phyloP scores from a whole-genome alignment of 2,329 filamentous ascomycete species.

The Pyricularia sp. region DNA sequence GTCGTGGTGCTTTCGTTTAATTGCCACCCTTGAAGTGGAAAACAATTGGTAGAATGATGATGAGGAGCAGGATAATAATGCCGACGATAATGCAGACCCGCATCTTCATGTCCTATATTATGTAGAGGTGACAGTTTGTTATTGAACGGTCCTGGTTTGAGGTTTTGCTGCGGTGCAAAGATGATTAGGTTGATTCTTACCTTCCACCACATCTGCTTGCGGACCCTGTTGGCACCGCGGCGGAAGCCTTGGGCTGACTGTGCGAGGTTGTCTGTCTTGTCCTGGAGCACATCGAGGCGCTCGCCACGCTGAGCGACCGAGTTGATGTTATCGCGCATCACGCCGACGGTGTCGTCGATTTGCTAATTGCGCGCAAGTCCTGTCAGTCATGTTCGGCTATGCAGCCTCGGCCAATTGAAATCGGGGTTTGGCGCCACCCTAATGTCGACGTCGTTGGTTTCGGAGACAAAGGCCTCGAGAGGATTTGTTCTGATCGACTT shows the following conservation, averaged over 20 bases:
- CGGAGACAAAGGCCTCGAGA: constrained; percentile 1
- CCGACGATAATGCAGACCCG: constrained; percentile 89
- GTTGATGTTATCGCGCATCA: constrained; percentile 97
- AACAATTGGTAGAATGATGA: constrained; percentile 75
- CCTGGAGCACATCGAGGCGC: constrained; percentile 76
- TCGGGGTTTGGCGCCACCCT: background rate
- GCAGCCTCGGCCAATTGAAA: background rate
- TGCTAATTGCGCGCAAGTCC: constrained; percentile 48
- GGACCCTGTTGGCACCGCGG: constrained; percentile 88
- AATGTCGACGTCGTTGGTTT: background rate
- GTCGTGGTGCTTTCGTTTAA: background rate
- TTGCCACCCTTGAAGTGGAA: constrained; percentile 2
- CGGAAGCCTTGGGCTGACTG: constrained; percentile 92
- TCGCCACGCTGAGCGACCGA: constrained; percentile 92
- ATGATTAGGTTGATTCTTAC: constrained; percentile 8
- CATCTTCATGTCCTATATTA: constrained; percentile 86
- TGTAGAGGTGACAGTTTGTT: background rate
- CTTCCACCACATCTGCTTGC: constrained; percentile 99
- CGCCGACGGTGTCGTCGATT: constrained; percentile 92
- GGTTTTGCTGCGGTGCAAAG: background rate
- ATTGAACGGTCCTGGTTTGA: background rate
- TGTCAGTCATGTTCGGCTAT: background rate
- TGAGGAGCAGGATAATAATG: constrained; percentile 80
- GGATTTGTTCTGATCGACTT: constrained; percentile 33
- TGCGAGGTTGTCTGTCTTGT: constrained; percentile 92